phyloP scores from a whole-genome alignment of 2,329 filamentous ascomycete species.

The Incumbomyces delicatus region DNA sequence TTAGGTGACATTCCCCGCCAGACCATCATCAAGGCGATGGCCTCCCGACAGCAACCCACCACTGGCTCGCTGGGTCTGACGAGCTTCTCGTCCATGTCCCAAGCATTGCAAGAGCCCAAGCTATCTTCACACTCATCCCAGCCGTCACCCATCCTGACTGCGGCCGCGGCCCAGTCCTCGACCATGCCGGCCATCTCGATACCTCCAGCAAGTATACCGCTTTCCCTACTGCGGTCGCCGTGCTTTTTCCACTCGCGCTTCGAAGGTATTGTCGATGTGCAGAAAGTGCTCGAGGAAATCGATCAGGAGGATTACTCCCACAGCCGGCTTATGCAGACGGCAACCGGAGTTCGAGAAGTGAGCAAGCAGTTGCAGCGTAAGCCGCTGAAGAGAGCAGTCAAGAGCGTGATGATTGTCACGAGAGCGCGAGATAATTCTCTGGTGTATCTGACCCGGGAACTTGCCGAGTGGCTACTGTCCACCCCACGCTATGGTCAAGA shows the following conservation, averaged over 20 bases:
- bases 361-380: constrained; percentile 88
- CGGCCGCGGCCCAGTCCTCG: constrained; percentile 46
- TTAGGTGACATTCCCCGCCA: constrained; percentile 60
- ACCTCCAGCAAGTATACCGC: constrained; percentile 33
- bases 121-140: constrained; percentile 20
- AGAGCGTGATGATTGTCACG: constrained; percentile 95
- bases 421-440: constrained; percentile 93
- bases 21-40: constrained; percentile 73
- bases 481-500: constrained; percentile 85
- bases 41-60: constrained; percentile 50
- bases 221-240: constrained; percentile 71
- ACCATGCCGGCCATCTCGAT: constrained; percentile 40
- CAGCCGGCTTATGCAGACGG: constrained; percentile 87
- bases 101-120: constrained; percentile 10
- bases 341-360: constrained; percentile 87
- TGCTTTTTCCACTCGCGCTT: constrained; percentile 98
- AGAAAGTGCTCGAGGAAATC: constrained; percentile 91
- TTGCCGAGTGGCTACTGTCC: constrained; percentile 76
- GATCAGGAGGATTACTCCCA: constrained; percentile 80
- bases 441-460: constrained; percentile 76
- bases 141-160: constrained; percentile 36
- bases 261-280: constrained; percentile 89
- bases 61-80: constrained; percentile 24
- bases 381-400: constrained; percentile 83
- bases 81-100: constrained; percentile 8